Evolutionary conservation across 805 yeast species (phyloP).

Genomic region (Schizosaccharomyces pombe): DNA sequence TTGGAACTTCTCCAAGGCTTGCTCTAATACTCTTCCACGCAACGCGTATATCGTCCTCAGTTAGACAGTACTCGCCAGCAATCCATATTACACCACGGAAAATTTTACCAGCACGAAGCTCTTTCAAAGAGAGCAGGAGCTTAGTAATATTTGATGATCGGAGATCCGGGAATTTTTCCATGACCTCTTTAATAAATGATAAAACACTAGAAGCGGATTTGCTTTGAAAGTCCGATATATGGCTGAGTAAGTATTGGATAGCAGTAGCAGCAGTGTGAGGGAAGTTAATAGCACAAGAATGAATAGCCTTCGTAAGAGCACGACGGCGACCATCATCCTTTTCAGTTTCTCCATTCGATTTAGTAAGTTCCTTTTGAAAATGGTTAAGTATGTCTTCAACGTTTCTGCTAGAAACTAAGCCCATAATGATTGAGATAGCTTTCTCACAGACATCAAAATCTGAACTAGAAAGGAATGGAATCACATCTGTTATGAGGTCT

Average conservation of each 20-base stretch:
- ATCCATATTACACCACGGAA: constrained; percentile 90
- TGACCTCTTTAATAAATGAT: constrained; percentile 78
- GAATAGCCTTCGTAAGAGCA: constrained; percentile 66
- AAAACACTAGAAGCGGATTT: constrained; percentile 74
- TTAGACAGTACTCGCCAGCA: constrained; percentile 69
- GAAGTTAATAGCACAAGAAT: constrained; percentile 66
- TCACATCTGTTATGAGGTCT: constrained; percentile 61
- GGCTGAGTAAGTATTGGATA: constrained; percentile 66
- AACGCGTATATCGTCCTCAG: constrained; percentile 45
- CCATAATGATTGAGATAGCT: constrained; percentile 65
- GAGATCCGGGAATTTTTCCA: constrained; percentile 69
- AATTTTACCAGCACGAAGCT: constrained; percentile 67
- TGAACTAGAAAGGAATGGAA: constrained; percentile 66
- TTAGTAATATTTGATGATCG: constrained; percentile 40
- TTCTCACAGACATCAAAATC: constrained; percentile 77
- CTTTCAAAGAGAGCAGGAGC: constrained; percentile 36
- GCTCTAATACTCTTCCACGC: constrained; percentile 74
- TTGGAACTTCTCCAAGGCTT: constrained; percentile 78
- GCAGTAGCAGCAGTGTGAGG: constrained; percentile 81
- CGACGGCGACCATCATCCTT: constrained; percentile 56
- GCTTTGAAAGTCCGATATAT: constrained; percentile 63
- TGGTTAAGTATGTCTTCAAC: constrained; percentile 84
- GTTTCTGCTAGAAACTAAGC: constrained; percentile 61
- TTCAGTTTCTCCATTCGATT: constrained; percentile 49
- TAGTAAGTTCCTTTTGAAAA: constrained; percentile 72